These are phyloP conservation scores for Metschnikowia bowlesiae DNA, from an alignment of 805 yeast species.

Conservation along the genomic window DNA sequence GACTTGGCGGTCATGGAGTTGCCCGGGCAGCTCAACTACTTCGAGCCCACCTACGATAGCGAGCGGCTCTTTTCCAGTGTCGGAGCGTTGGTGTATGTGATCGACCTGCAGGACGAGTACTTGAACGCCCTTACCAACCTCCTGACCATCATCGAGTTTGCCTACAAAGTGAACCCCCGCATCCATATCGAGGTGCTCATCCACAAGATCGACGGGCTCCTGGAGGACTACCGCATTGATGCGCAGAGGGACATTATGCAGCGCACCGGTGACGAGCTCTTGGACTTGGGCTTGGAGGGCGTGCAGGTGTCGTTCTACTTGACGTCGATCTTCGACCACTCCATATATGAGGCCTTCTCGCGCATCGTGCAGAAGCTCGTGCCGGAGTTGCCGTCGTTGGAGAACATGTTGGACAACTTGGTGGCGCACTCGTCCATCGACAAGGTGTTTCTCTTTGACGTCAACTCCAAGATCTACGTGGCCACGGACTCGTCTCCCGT, in stretches of 20 bases:
- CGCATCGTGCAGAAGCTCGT: constrained; percentile 88
- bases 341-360: constrained; percentile 92
- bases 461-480: constrained; percentile 87
- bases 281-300: constrained; percentile 86
- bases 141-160: constrained; percentile 83
- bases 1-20: constrained; percentile 88
- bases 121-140: constrained; percentile 84
- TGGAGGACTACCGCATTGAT: constrained; percentile 90
- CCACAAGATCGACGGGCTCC: constrained; percentile 92
- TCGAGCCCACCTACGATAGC: constrained; percentile 80
- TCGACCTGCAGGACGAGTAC: constrained; percentile 94
- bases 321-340: constrained; percentile 92
- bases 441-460: constrained; percentile 87
- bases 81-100: constrained; percentile 90
- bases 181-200: constrained; percentile 89
- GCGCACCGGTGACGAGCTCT: constrained; percentile 86
- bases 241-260: constrained; percentile 97
- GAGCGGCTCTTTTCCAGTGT: constrained; percentile 73
- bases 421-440: constrained; percentile 89
- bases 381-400: constrained; percentile 82
- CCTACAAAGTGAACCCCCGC: constrained; percentile 75
- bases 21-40: constrained; percentile 89
- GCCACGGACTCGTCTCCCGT: constrained; percentile 97
- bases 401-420: constrained; percentile 80
- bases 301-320: constrained; percentile 87